Evolutionary conservation across 306 rosid genomes (phyloP), one percentile per base, ranked within the genome.

Genomic region (Prosopis cineraria): DNA sequence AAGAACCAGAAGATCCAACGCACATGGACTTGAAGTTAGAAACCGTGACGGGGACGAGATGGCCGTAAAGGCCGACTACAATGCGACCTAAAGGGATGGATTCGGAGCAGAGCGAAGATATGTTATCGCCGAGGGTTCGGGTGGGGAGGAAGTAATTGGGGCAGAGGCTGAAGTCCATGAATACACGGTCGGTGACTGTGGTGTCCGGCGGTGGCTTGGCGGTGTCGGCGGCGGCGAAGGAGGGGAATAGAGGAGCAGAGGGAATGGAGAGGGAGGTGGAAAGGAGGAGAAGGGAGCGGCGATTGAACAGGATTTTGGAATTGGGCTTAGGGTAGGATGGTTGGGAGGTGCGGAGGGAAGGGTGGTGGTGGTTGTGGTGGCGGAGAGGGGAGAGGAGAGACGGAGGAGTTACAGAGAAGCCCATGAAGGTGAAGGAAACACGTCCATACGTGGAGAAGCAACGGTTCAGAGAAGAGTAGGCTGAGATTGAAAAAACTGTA

Each of bases 141-240:
- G 55, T 74, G 40, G 93, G 88, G 71, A 87, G 92, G 91, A 82
- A 89, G 82, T 74, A 79, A 71, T 89, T 88, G 60, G 97, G 91
- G 85, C 97, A 94, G 86, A 94, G 89, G 82, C 88, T 85, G 91
- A 94, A 92, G 78, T 94, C 98, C 81, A 94, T 81, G 89, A 90
- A 94, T 72, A 92, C 67, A 33, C 98, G 97, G 85, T 94, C 97
- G 58, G 98, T 94, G 81, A 94, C 73, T 45, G 93, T 94, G 74
- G 93, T 89, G 78, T 85, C 89, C 11, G 89, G 85, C 5, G 78
- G 79, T 3, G 80, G 73, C 44, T 75, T 0, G 36, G 80, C 3
- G 44, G 76, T 24, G 73, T 36, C 27, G 34, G 73, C 20, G 29
- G 73, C 2, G 68, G 81, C 36, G 20, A 60, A 0, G 37, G 78